These are phyloP conservation scores for Sporothrix phasma DNA, from an alignment of 2,329 filamentous ascomycete genomes.

Conservation along the genomic window DNA sequence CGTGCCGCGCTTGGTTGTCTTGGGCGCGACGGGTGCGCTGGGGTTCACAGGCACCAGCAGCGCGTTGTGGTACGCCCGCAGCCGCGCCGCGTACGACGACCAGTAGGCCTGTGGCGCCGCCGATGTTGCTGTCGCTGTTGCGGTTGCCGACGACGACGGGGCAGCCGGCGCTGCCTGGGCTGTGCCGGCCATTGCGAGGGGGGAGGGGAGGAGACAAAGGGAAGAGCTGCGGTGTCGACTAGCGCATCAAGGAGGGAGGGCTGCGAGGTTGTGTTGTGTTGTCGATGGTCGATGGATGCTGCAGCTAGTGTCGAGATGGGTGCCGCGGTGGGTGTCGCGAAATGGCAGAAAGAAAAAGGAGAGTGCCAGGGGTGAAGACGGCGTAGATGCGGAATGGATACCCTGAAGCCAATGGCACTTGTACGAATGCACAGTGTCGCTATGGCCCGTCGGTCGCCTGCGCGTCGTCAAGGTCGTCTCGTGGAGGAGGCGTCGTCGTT, in stretches of 20 bases:
- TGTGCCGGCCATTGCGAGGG: constrained; percentile 1
- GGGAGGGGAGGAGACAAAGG: background rate
- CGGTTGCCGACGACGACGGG: constrained; percentile 21
- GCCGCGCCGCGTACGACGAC: constrained; percentile 80
- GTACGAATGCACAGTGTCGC: background rate
- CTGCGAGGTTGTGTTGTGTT: background rate
- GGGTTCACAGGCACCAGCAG: constrained; percentile 78
- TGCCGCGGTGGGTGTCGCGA: no score
- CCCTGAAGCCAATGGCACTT: background rate
- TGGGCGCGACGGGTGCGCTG: constrained; percentile 54
- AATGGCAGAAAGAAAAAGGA: background rate
- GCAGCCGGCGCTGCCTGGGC: background rate
- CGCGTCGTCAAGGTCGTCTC: background rate
- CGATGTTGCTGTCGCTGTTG: no score
- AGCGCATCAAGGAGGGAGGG: background rate
- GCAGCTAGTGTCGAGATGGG: no score
- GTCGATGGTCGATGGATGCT: background rate
- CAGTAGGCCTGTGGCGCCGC: constrained; percentile 69
- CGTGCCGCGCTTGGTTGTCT: constrained; percentile 95
- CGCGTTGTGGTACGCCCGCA: constrained; percentile 86
- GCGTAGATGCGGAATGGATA: background rate
- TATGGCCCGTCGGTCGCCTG: background rate
- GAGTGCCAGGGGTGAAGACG: background rate
- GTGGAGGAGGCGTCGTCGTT: background rate
- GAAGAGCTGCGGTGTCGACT: background rate